Conservation (phyloP, 2,329 filamentous ascomycete genomes). For the Penicillium brasilianum region DNA sequence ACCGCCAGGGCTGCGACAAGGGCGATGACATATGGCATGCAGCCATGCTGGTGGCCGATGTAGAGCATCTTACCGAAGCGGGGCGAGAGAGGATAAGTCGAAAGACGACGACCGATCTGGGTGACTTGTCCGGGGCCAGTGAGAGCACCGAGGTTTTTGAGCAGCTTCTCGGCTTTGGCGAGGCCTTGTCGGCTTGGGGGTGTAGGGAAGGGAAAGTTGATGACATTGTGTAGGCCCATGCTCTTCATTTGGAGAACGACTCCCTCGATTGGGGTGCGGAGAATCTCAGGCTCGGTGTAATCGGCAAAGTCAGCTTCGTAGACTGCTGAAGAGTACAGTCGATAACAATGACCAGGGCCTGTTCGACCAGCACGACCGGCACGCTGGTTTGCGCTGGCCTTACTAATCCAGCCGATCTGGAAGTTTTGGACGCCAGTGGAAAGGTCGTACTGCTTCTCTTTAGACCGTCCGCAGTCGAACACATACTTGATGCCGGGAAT, state of each 20-base stretch:
- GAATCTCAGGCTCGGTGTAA: conserved; percentile 85
- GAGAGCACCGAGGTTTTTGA: conserved; percentile 84
- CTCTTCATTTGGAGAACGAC: conserved; percentile 92
- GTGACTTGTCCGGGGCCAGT: conserved; percentile 75
- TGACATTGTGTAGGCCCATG: conserved; percentile 87
- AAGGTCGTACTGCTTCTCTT: conserved; percentile 89
- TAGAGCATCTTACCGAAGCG: conserved; percentile 91
- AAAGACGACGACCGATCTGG: conserved; percentile 77
- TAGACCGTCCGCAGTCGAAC: conserved; percentile 90
- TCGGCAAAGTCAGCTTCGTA: conserved; percentile 85
- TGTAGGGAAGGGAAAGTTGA: conserved; percentile 96
- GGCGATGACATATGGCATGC: conserved; percentile 83
- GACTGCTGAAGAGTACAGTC: conserved; percentile 90
- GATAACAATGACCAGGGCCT: conserved; percentile 93
- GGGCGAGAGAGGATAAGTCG: conserved; percentile 86
- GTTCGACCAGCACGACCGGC: conserved; percentile 94
- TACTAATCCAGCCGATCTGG: conserved; percentile 95
- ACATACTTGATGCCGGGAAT: conserved; percentile 96
- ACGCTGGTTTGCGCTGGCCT: conserved; percentile 90
- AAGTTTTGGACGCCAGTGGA: conserved; percentile 92
- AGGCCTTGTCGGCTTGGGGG: conserved; percentile 78
- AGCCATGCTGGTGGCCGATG: conserved; percentile 80
- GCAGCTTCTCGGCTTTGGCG: conserved; percentile 80
- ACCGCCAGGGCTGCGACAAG: conserved; percentile 88
- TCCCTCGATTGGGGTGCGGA: conserved; percentile 89